Conservation (phyloP, 306 rosid species). For the Malus sieversii region DNA sequence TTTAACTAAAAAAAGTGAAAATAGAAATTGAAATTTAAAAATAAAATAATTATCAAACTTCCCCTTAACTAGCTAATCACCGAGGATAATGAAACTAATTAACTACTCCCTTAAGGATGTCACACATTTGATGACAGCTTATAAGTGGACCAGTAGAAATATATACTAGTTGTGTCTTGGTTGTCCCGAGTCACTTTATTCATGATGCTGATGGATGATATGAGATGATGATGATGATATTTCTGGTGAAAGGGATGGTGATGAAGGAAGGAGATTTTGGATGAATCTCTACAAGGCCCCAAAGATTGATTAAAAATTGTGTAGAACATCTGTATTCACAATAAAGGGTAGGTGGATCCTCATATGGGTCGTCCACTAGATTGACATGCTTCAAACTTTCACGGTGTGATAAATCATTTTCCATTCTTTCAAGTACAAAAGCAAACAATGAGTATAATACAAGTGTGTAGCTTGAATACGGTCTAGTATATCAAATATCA, state of each 20-base stretch:
- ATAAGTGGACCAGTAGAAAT: conserved; percentile 44
- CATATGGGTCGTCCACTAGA: conserved; percentile 24
- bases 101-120: conserved; percentile 19
- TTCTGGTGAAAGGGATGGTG: conserved; percentile 5
- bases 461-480: too few species aligned
- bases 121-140: conserved; percentile 35
- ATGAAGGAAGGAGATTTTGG: not conserved
- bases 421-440: conserved; percentile 38
- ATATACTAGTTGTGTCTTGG: conserved; percentile 35
- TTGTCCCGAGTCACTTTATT: conserved; percentile 28
- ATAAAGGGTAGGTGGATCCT: conserved; percentile 16
- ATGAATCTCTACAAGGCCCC: conserved; percentile 14
- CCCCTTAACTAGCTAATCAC: not conserved
- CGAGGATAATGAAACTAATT: not conserved
- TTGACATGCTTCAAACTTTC: conserved; percentile 25
- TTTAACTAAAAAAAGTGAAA: too few species aligned
- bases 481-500: too few species aligned
- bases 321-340: conserved; percentile 31
- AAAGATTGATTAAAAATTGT: conserved; percentile 10
- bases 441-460: conserved; percentile 16
- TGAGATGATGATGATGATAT: conserved; percentile 14
- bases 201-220: conserved; percentile 30
- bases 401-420: conserved; percentile 45
- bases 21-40: too few species aligned
- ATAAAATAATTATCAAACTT: too few species aligned